Percentiles rank a stretch among this genome's conserved stretches.
These are phyloP conservation scores for Jaltomata sinuosa DNA, from an alignment of 257 asterid species.

Conservation along the genomic window DNA sequence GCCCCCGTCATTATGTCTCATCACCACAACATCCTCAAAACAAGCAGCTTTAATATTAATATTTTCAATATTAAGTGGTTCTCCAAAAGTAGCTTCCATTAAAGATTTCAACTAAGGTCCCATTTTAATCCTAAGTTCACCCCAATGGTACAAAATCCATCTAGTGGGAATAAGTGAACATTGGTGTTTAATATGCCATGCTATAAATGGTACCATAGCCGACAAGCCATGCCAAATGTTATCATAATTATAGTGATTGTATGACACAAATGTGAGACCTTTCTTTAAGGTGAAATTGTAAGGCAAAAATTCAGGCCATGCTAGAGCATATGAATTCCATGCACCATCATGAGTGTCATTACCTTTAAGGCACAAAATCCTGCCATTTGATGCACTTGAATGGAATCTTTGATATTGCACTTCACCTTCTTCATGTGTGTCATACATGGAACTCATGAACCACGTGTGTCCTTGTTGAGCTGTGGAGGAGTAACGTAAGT, in stretches of 20 bases:
- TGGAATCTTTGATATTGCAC: slow-evolving; percentile 57
- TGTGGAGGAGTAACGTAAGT: slow-evolving; percentile 32
- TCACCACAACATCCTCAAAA: slow-evolving; percentile 53
- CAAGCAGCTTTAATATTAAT: slow-evolving; percentile 22
- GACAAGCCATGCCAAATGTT: slow-evolving; percentile 83
- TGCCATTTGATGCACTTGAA: slow-evolving; percentile 31
- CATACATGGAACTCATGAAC: slow-evolving; percentile 76
- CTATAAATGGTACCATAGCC: slow-evolving; percentile 52
- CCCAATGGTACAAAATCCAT: slow-evolving; percentile 69
- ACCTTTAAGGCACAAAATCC: slow-evolving; percentile 53
- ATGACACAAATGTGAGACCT: slow-evolving; percentile 50
- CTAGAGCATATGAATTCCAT: slow-evolving; percentile 61
- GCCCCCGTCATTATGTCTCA: slow-evolving; percentile 72
- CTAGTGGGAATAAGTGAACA: slow-evolving; percentile 32
- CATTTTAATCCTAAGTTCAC: slow-evolving; percentile 47
- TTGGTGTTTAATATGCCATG: slow-evolving; percentile 44
- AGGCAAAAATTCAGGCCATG: slow-evolving; percentile 57
- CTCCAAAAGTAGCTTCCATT: slow-evolving; percentile 39
- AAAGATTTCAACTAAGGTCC: slow-evolving; percentile 51
- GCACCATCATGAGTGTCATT: slow-evolving; percentile 54
- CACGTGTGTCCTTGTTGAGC: slow-evolving; percentile 67
- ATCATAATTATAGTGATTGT: slow-evolving; percentile 54
- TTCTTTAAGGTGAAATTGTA: slow-evolving; percentile 28
- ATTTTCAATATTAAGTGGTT: slow-evolving; percentile 20
- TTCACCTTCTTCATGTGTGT: slow-evolving; percentile 44